Evolutionary conservation across 257 asterid species (phyloP), one percentile per base, ranked within the genome.

Genomic region (Solanum pennellii): DNA sequence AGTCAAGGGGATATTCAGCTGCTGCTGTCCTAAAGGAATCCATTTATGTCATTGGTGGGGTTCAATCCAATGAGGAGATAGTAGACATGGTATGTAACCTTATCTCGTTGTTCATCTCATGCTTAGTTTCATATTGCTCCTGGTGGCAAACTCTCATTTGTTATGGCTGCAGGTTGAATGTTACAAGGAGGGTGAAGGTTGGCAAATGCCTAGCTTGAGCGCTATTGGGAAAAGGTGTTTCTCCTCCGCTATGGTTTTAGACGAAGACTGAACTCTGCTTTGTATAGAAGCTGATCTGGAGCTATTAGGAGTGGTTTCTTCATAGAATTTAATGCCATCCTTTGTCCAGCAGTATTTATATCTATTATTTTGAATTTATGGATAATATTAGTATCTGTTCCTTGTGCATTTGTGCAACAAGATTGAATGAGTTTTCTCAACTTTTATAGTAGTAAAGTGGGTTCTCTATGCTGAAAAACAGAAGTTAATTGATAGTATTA

Each of bases 181-280:
- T 79, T 97, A 93, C 93, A 88, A 89, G 91, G 98, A 97, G 66
- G 98, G 95, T 59, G 85, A 88, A 89, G 97, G 98, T 18, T 97
- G 99, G 99, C 86, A 91, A 52, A 83, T 75, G 73, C 90, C 89
- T 82, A 90, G 89, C 62, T 87, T 73, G 94, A 89, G 52, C 60
- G 95, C 94, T 15, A 87, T 95, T 8, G 95, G 98, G 35, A 89
- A 86, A 85, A 94, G 94, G 89, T 91, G 94, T 87, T 94, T 95
- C 71, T 90, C 93, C 84, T 93, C 98, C 0, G 96, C 98, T 56
- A 87, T 94, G 85, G 95, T 93, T 71, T 87, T 95, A 13, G 86
- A 87, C 80, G 90, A 73, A 84, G 91, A 83, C 86, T 91, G 65
- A 79, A 79, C 65, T 25, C n/a, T 44, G 84, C 84, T 44, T 42